Base-by-base conservation (phyloP, 2,329 filamentous ascomycete genomes). In the Colletotrichum caudatum region DNA sequence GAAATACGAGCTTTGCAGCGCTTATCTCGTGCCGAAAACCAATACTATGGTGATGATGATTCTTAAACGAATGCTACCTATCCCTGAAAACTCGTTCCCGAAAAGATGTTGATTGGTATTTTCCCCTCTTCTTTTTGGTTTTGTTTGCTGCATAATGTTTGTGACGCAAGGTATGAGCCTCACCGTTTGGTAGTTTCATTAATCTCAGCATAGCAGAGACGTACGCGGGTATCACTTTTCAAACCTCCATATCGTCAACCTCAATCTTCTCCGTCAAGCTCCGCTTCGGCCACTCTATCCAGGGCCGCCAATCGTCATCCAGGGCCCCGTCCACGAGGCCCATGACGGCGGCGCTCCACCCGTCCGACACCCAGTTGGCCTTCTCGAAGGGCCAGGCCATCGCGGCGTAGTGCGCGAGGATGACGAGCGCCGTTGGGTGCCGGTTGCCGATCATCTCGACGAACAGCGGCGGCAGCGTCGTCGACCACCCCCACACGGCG, bases 381-480 rank as follows among this genome's bases (percentile, higher is more conserved):
- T 39, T 33, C 65, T 64, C 65, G 4, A 20, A 54, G 8, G 68
- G 50, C 23, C 66, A 61, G 1, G 56, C 44, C 58, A 75, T 20
- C 1, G 74, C 75, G 14, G 73, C 63, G 39, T 68, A 75, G 63
- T 76, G 75, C 44, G 74, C 75, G 56, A 75, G 57, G 6, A 75
- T 72, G 44, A 74, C 70, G 46, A 76, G 73, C 23, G 75, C 74
- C 9, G 73, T 67, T 6, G 69, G 65, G 46, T 74, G 67, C 6
- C 60, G 60, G 58, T 35, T 61, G n/a, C 35, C 58, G 20, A 75
- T 53, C 71, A 75, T 66, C 20, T 75, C 73, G 11, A 76, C 57
- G 48, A 75, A 76, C 26, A 69, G 29, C n/a, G 62, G 41, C 14
- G 73, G 69, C 54, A 76, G 51, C 14, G 68, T 69, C 1, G 69